Evolutionary conservation across 768 basidiomycete species (phyloP), one percentile per base, ranked within the genome.

Genomic region (Trametes coccinea): DNA sequence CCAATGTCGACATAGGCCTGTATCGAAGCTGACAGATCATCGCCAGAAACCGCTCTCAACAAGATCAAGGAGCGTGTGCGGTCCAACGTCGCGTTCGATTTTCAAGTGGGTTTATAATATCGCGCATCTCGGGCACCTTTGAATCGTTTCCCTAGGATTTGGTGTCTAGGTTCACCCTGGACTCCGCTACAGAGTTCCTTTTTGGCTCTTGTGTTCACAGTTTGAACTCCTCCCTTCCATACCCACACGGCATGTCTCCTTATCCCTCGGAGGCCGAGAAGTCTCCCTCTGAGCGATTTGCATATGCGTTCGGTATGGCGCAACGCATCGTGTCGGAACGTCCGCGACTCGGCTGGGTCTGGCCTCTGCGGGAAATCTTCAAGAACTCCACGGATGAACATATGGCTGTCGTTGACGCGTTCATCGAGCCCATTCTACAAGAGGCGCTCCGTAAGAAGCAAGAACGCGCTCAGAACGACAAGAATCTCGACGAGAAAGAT

Each of bases 171-270:
- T 84, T 84, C 69, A 83, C 84, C 0, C 70, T 87, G 37, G 85
- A 87, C 66, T 83, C 82, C 0, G 82, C 83, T 0, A 80, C 83
- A 0, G 81, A 82, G 29, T 85, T 86, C 66, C 70, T 84, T 45
- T 83, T 83, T 55, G 82, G 82, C 3, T 68, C 69, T 40, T 74
- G 76, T 22, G 71, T 82, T 3, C 59, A 78, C 64, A 74, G 76
- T 22, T 67, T 84, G 16, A 58, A 65, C 7, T 69, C 69, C 0
- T 63, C 67, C 2, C 70, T 84, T 2, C 76, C 78, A 0, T 77
- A 76, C 56, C 79, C 81, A 1, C 73, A 8, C 29, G 59, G 53
- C 30, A 30, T 53, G 7, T 60, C 59, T 8, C 63, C 55, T 1
- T 60, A 30, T 17, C 9, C 52, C 22, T 27, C 10, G 3, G 47